These are phyloP conservation scores for Trypanosoma boissoni DNA, from an alignment of 208 protist genomes.

Conservation along the genomic window DNA sequence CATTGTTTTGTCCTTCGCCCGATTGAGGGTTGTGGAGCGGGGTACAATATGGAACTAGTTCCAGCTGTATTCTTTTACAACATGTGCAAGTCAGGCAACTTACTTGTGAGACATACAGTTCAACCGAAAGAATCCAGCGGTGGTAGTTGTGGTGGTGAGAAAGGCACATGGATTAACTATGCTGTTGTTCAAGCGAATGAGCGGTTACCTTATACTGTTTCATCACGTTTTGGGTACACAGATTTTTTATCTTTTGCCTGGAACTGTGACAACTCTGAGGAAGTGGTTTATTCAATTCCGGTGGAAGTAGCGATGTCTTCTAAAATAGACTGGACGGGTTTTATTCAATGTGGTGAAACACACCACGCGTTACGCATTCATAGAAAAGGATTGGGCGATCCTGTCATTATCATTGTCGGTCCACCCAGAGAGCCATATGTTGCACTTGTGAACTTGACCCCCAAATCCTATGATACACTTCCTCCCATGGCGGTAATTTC, in stretches of 20 bases:
- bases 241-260: constrained; percentile 43
- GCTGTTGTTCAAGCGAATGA: constrained; percentile 9
- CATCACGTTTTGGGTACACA: constrained; percentile 39
- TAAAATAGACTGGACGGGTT: constrained; percentile 37
- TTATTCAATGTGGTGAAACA: constrained; percentile 33
- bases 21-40: neutral
- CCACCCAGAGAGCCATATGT: constrained; percentile 31
- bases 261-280: neutral
- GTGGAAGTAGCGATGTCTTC: constrained; percentile 35
- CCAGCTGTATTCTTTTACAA: constrained; percentile 20
- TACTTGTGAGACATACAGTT: constrained; percentile 19
- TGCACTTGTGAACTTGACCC: constrained; percentile 51
- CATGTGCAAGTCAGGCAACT: neutral
- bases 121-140: neutral
- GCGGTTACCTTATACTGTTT: constrained; percentile 6
- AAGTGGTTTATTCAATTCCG: neutral
- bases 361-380: constrained; percentile 24
- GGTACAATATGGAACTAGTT: constrained; percentile 15
- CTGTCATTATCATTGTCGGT: constrained; percentile 47
- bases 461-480: constrained; percentile 31
- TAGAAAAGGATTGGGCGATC: constrained; percentile 41
- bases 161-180: neutral
- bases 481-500: constrained; percentile 15
- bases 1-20: constrained; percentile 23
- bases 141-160: neutral